A percentile compares a stretch with the other conserved stretches of the same genome.
phyloP scores from a whole-genome alignment of 495 filamentous ascomycete genomes.

The Parmelia sp. region DNA sequence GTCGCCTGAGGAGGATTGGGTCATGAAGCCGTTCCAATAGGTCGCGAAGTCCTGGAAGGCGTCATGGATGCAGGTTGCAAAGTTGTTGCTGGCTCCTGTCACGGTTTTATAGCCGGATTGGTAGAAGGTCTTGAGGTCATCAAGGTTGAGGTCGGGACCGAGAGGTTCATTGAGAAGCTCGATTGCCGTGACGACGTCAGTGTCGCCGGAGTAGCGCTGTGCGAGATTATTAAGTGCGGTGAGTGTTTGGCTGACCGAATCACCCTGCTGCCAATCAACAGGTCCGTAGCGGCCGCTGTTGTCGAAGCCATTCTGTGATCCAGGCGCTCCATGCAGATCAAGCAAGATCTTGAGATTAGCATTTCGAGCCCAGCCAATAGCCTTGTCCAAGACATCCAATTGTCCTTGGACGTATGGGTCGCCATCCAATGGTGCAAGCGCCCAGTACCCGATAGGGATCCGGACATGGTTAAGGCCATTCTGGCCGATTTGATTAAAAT shows the following conservation, averaged over 20 bases:
- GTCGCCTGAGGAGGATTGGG: conserved; percentile 38
- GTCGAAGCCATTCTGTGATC: conserved; percentile 78
- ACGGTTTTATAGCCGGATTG: conserved; percentile 53
- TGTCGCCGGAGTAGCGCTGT: conserved; percentile 51
- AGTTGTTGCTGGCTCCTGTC: conserved; percentile 44
- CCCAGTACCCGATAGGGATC: conserved; percentile 79
- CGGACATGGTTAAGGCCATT: conserved; percentile 69
- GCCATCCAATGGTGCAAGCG: conserved; percentile 48
- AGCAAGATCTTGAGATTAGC: conserved; percentile 37
- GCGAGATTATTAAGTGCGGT: conserved; percentile 53
- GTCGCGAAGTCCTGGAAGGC: conserved; percentile 55
- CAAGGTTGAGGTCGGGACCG: conserved; percentile 43
- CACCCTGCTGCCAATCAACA: conserved; percentile 56
- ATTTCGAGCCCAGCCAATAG: conserved; percentile 60
- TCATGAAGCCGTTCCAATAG: conserved; percentile 66
- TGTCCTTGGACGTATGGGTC: conserved; percentile 73
- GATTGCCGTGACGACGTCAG: conserved; percentile 62
- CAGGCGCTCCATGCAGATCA: conserved; percentile 50
- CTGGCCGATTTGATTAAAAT: conserved; percentile 59
- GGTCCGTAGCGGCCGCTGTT: conserved; percentile 62
- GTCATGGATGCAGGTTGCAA: conserved; percentile 59
- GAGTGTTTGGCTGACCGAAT: conserved; percentile 52
- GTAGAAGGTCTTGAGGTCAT: conserved; percentile 55
- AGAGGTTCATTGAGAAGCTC: conserved; percentile 70
- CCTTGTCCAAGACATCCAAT: conserved; percentile 56